Base-by-base conservation (phyloP, 2,329 filamentous ascomycete species). In the Bipolaris victoriae region DNA sequence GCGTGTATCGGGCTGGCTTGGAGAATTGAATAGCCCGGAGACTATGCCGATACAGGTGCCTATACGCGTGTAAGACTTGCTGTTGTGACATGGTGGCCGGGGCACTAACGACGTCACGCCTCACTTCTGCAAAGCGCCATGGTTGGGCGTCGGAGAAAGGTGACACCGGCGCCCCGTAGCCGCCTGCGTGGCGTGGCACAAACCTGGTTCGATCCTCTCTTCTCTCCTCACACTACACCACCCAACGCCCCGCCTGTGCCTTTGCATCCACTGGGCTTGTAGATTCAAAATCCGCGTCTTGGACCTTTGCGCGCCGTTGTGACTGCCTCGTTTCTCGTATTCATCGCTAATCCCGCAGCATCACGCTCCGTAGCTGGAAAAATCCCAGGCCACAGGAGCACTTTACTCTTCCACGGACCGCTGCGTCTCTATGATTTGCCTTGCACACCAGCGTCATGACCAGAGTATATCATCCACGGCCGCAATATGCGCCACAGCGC, bases 1-100 rank as follows among this genome's bases (percentile, higher is more conserved):
- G 80, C 3, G 84, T 79, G 74, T 81, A 88, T 52, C 90, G 87
- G 29, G 87, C 84, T 15, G 90, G 90, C 60, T 84, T 83, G 13
- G 90, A 85, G 78, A 87, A 90, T 62, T 89, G 87, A 20, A 94
- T 85, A 3, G 90, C 91, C 29, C 82, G 85, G n/a, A 93, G 81
- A 16, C 85, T 79, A 6, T 82, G 82, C 50, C 88, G 86, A 70
- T 90, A 89, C 33, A 95, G 81, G 56, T 84, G 80, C 59, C 91
- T 85, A 76, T 94, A 95, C 45, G 88, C 86, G 64, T 84, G 82
- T 37, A 88, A 70, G 49, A 91, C 70, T 29, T 86, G 77, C 49
- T 64, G 76, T 39, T 57, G 61, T 10, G 73, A 63, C 74, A 77
- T 76, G 26, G 54, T 60, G 56, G 58, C 26, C 53, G 46, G 48